These are phyloP conservation scores for Hypoxylon trugodes DNA, from an alignment of 495 filamentous ascomycete species.

Conservation along the genomic window DNA sequence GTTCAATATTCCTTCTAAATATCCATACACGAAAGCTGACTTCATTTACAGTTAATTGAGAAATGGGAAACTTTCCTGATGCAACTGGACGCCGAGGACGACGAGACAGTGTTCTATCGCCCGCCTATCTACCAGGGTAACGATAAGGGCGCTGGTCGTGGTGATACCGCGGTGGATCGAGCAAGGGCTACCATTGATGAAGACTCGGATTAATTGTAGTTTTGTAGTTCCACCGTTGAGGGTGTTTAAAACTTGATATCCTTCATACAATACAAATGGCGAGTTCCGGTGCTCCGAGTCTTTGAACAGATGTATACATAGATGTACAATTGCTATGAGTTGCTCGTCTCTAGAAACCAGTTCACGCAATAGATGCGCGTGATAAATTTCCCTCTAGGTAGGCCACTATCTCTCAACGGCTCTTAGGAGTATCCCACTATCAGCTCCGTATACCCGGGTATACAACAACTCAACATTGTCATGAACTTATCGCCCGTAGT, in stretches of 20 bases:
- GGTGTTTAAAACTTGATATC: conserved; percentile 26
- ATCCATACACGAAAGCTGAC: conserved; percentile 24
- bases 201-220: conserved; percentile 55
- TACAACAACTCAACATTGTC: not conserved
- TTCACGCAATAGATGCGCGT: conserved; percentile 12
- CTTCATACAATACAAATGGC: conserved; percentile 18
- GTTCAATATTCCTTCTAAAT: conserved; percentile 32
- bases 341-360: too few species aligned
- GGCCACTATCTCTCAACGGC: not conserved
- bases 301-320: conserved; percentile 33
- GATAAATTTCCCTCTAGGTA: not conserved
- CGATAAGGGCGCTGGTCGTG: conserved; percentile 52
- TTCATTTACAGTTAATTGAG: conserved; percentile 81
- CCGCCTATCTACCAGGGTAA: conserved; percentile 58
- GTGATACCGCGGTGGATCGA: conserved; percentile 58
- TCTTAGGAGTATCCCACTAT: not conserved
- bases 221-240: conserved; percentile 23
- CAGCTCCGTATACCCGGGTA: not conserved
- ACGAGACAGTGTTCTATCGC: conserved; percentile 79
- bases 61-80: conserved; percentile 98
- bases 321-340: conserved; percentile 43
- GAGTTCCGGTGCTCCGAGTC: conserved; percentile 14
- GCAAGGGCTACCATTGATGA: conserved; percentile 60
- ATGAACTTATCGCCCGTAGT: not conserved
- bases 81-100: conserved; percentile 92